Conservation (phyloP, 495 filamentous ascomycete species). For the Tuber aestivum region DNA sequence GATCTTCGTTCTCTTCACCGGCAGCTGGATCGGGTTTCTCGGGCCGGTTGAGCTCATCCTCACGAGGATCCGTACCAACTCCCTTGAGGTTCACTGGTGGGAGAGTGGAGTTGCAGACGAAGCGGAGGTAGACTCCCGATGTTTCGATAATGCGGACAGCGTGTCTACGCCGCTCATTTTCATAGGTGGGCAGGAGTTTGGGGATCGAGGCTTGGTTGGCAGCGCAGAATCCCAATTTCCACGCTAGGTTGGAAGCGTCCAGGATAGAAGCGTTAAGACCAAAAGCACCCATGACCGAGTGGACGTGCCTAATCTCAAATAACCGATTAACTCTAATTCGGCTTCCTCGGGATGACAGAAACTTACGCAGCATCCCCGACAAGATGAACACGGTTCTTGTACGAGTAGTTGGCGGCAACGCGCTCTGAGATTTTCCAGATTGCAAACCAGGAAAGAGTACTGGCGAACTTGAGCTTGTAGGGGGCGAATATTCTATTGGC, state of each 20-base stretch:
- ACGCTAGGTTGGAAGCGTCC: constrained; percentile 45
- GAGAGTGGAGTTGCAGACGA: constrained; percentile 41
- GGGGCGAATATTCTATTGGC: constrained; percentile 45
- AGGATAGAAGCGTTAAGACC: constrained; percentile 46
- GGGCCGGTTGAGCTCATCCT: constrained; percentile 9
- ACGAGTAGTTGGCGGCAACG: constrained; percentile 44
- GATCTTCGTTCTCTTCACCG: constrained; percentile 11
- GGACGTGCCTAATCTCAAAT: constrained; percentile 39
- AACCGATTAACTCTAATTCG: constrained; percentile 2
- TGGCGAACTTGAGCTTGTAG: constrained; percentile 43
- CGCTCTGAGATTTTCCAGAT: constrained; percentile 47
- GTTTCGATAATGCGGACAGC: constrained; percentile 42
- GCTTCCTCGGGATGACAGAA: background rate
- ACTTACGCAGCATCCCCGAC: constrained; percentile 46
- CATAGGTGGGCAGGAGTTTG: constrained; percentile 43
- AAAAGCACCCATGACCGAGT: constrained; percentile 46
- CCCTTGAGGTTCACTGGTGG: constrained; percentile 30
- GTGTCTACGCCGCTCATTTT: constrained; percentile 42
- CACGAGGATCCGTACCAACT: constrained; percentile 20
- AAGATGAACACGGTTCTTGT: constrained; percentile 43
- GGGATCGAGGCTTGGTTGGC: constrained; percentile 23
- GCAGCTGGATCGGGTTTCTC: constrained; percentile 6
- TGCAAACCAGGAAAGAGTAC: constrained; percentile 45
- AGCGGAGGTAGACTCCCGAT: constrained; percentile 44
- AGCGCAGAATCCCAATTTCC: constrained; percentile 44